Conservation (phyloP, 352 stramenopile genomes). For the Phytophthora parvispora region DNA sequence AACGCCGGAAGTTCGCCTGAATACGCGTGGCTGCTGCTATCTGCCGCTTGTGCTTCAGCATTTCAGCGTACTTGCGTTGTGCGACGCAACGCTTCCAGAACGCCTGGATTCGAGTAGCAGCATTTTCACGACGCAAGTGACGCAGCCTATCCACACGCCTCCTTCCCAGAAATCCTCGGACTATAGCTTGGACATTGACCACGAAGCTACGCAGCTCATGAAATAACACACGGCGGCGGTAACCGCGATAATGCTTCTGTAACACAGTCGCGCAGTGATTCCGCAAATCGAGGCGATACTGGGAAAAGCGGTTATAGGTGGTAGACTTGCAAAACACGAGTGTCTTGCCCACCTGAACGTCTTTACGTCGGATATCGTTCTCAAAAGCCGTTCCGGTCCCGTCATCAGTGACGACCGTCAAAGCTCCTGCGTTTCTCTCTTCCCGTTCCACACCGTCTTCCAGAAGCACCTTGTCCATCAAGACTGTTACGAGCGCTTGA, state of each 20-base stretch:
- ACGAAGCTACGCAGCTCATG: conserved; percentile 45
- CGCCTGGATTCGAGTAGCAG: conserved; percentile 43
- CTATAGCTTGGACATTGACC: conserved; percentile 51
- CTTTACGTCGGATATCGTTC: conserved; percentile 37
- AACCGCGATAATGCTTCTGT: conserved; percentile 60
- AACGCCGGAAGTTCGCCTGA: conserved; percentile 28
- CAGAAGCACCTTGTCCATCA: conserved; percentile 48
- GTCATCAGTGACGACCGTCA: conserved; percentile 21
- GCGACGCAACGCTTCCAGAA: conserved; percentile 32
- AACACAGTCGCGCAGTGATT: conserved; percentile 46
- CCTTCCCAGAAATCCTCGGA: conserved; percentile 52
- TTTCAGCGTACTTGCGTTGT: conserved; percentile 14
- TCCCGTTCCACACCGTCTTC: conserved; percentile 35
- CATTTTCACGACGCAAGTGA: conserved; percentile 35
- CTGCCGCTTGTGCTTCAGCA: conserved; percentile 25
- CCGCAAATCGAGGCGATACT: conserved; percentile 53
- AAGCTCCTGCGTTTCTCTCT: conserved; percentile 18
- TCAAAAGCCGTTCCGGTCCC: conserved; percentile 24
- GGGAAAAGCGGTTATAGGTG: conserved; percentile 64
- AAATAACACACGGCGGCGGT: conserved; percentile 45
- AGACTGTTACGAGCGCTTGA: conserved; percentile 34
- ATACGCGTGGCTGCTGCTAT: conserved; percentile 19
- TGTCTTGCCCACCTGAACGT: conserved; percentile 70
- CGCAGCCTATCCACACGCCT: conserved; percentile 44
- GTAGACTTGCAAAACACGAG: conserved; percentile 75